Percentiles rank a stretch among this genome's conserved stretches.
Conservation (phyloP, 225 moss, liverwort and hornwort species). For the Neckera pumila region DNA sequence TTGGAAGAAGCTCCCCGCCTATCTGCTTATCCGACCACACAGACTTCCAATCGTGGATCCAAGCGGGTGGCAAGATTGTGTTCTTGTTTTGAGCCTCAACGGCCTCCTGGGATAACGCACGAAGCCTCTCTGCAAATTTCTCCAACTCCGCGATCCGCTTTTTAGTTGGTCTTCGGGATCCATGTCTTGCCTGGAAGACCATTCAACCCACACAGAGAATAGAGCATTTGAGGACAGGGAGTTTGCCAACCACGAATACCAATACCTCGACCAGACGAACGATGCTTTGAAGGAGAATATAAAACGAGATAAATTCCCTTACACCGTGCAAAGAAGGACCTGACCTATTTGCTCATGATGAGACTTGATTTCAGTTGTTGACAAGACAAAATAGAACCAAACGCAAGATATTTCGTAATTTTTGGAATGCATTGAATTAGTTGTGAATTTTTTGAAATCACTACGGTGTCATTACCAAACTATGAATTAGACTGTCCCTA, state of each 20-base stretch:
- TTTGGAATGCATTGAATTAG: background rate
- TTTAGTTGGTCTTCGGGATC: conserved; percentile 62
- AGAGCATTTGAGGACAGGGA: background rate
- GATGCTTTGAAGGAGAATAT: background rate
- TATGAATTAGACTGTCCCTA: background rate
- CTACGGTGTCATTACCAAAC: background rate
- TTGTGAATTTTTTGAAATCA: background rate
- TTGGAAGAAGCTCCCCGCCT: conserved; percentile 66
- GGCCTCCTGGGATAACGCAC: conserved; percentile 12
- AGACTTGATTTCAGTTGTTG: background rate
- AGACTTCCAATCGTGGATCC: conserved; percentile 62
- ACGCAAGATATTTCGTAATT: background rate
- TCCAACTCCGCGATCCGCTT: conserved; percentile 64
- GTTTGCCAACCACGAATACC: background rate
- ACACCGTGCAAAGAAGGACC: background rate
- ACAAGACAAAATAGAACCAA: background rate
- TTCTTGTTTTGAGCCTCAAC: background rate
- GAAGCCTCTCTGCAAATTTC: conserved; percentile 36
- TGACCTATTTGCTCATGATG: background rate
- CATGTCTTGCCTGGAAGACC: conserved; percentile 63
- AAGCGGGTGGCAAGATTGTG: conserved; percentile 26
- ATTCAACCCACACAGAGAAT: background rate
- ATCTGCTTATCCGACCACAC: conserved; percentile 61
- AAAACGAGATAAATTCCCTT: background rate
- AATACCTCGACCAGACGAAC: background rate